A percentile compares a stretch with the other conserved stretches of the same genome.
Evolutionary conservation across 345 rosid genomes (phyloP).

Genomic region (Clausena lansium): DNA sequence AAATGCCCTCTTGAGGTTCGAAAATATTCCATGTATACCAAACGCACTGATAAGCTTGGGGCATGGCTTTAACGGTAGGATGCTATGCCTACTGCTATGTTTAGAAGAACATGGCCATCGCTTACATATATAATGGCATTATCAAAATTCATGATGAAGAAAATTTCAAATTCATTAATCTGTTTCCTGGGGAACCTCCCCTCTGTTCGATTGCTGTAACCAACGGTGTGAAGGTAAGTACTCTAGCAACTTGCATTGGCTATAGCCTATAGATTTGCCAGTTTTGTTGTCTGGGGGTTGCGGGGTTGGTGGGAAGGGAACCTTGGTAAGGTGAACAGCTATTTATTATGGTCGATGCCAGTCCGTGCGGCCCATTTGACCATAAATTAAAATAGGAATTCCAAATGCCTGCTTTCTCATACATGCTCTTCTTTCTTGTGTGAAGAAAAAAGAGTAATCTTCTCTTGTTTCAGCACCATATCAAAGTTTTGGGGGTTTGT

Average conservation of each 20-base stretch:
- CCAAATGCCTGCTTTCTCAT: background rate
- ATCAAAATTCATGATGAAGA: slow-evolving; percentile 46
- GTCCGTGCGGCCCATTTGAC: background rate
- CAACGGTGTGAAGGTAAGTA: slow-evolving; percentile 67
- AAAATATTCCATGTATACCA: slow-evolving; percentile 89
- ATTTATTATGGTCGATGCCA: background rate
- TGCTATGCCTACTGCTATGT: slow-evolving; percentile 85
- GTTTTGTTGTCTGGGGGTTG: background rate
- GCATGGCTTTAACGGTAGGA: slow-evolving; percentile 50
- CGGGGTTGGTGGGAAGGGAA: too few species aligned
- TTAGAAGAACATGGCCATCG: slow-evolving; percentile 78
- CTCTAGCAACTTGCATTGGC: background rate
- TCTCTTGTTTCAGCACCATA: background rate
- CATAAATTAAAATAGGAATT: background rate
- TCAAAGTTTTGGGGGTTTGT: too few species aligned
- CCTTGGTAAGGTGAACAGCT: background rate
- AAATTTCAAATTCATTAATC: slow-evolving; percentile 45
- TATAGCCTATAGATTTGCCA: background rate
- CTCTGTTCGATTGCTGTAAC: slow-evolving; percentile 71
- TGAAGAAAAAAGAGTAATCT: background rate
- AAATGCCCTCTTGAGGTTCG: too few species aligned
- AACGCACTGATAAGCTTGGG: slow-evolving; percentile 46
- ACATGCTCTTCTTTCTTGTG: background rate
- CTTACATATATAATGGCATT: slow-evolving; percentile 54
- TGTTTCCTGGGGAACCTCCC: slow-evolving; percentile 74